Evolutionary conservation across 257 asterid genomes (phyloP), one percentile per base, ranked within the genome.

Genomic region (Penstemon barbatus): DNA sequence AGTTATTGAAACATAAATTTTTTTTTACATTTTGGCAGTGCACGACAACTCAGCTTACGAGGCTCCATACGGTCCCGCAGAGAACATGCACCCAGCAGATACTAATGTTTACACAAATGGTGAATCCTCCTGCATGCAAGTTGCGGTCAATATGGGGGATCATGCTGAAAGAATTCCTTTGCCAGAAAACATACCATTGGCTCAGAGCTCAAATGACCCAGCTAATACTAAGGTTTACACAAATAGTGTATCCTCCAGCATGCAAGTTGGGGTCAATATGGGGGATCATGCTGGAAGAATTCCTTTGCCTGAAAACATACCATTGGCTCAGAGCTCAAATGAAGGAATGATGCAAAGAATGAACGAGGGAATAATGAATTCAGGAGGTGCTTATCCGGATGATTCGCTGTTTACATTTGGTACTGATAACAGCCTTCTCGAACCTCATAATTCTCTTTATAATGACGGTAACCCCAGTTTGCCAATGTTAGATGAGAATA

Each of bases 391-490:
- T 50, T 85, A 80, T 74, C 77, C 76, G 11, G 84, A 81, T 10
- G 85, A 80, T 76, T 72, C 87, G 51, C 67, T 79, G 0, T 86
- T 75, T 61, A 60, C 81, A 76, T 87, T 86, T 70, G 87, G 88
- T 65, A 51, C 75, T 36, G 91, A 85, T 61, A 83, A 66, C 75
- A 86, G 73, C 78, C 79, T 80, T 54, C 62, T 88, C 40, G 91
- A 88, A 74, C 71, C 84, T 67, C 91, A 78, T 61, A 79, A 77
- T 79, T 84, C 96, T 74, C 84, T 91, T 50, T 90, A 84, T 72
- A 79, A 81, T 74, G 78, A 86, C 38, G 87, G 77, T 4, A 90
- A 83, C 70, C 69, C 94, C 63, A 81, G 82, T 69, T 66, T 87
- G 5, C 93, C 81, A 61, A 71, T 86, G 0, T 48, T 85, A 79